Evolutionary conservation across 148 eudicot genomes (phyloP), one percentile per base, ranked within the genome.

Genomic region (Beta vulgaris): DNA sequence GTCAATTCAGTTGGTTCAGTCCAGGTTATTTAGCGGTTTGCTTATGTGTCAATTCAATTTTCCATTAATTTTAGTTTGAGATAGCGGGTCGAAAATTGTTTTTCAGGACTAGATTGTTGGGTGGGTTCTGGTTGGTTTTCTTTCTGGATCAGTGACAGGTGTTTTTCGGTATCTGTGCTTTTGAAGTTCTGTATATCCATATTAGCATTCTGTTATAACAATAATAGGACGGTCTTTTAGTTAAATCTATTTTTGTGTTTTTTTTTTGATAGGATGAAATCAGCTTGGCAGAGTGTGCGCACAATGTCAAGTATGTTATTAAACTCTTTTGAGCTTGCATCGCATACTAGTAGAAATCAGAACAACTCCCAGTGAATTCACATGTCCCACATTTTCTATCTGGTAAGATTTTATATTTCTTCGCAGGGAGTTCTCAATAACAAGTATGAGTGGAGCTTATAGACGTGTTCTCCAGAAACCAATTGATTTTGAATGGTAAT

Each of bases 401-500:
- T 71, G 48, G 26, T 44, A 28, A n/a, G 63, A 31, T 48, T n/a
- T 57, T 28, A 39, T 48, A 40, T 64, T 21, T 11, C 23, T 71
- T 75, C 68, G n/a, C 75, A 93, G 98, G 87, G 98, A 94, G 63
- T 94, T 94, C 78, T 94, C 98, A 63, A 84, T 94, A 51, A 88
- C 93, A 63, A 84, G 87, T 73, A 85, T 94, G 97, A 90, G 85
- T 46, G 98, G 98, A 75, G 97, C 78, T 72, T 91, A 91, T 73
- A 85, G 98, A 74, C 91, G 91, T 51, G 91, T 94, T 78, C 90
- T 90, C 82, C 97, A 90, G 78, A 94, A 90, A 68, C 90, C 89
- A 15, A 83, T 82, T 75, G 92, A 88, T 86, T 90, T 88, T 74
- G 84, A 91, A 84, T 94, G 98, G 98, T 93, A 85, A 69, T 73